Conservation (phyloP, 306 rosid species). For the Pueraria montana region DNA sequence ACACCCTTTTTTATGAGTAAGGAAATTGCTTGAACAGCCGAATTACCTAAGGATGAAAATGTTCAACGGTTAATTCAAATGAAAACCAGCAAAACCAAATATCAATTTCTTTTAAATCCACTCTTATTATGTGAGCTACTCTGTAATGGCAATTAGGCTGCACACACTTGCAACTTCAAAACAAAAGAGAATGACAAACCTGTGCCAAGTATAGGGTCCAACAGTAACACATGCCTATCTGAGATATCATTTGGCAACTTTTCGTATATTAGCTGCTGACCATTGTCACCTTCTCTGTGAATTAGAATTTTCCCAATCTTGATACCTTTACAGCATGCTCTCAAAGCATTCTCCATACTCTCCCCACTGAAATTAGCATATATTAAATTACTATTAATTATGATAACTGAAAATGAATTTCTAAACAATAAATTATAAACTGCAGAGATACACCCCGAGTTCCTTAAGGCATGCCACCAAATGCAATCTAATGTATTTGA, state of each 20-base stretch:
- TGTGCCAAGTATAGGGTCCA: slow-evolving; percentile 99
- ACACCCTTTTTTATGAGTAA: slow-evolving; percentile 90
- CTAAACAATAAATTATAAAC: slow-evolving; percentile 12
- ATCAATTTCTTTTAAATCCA: slow-evolving; percentile 10
- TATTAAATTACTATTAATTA: not conserved
- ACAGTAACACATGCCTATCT: slow-evolving; percentile 90
- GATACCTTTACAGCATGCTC: slow-evolving; percentile 99
- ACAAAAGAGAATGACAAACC: slow-evolving; percentile 57
- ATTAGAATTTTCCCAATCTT: slow-evolving; percentile 98
- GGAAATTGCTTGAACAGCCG: slow-evolving; percentile 94
- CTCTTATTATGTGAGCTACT: not conserved
- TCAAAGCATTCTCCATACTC: slow-evolving; percentile 99
- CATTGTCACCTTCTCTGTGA: slow-evolving; percentile 99
- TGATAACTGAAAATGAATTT: slow-evolving; percentile 12
- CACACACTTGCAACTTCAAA: not conserved
- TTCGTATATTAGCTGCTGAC: slow-evolving; percentile 97
- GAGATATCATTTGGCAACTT: slow-evolving; percentile 95
- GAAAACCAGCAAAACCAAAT: not conserved
- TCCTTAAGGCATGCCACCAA: slow-evolving; percentile 1
- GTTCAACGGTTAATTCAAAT: slow-evolving; percentile 22
- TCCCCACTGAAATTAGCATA: slow-evolving; percentile 77
- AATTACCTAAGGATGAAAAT: slow-evolving; percentile 71
- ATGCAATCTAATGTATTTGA: slow-evolving; percentile 20
- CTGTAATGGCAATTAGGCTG: not conserved
- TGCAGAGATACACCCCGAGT: not conserved